phyloP scores from a whole-genome alignment of 2,329 filamentous ascomycete species.

The Dichotomopilus funicola region DNA sequence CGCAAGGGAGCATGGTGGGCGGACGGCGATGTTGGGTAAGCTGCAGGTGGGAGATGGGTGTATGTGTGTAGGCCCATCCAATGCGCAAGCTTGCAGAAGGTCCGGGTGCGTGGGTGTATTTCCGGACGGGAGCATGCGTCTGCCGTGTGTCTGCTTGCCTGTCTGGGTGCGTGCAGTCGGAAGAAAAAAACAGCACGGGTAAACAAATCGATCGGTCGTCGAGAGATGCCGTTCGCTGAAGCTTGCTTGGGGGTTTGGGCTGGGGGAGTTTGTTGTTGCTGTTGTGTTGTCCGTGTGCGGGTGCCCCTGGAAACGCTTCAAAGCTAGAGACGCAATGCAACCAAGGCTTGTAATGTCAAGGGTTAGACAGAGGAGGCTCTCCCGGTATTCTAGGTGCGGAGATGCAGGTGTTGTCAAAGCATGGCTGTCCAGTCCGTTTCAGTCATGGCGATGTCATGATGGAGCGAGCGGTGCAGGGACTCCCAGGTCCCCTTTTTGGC shows the following conservation, averaged over 20 bases:
- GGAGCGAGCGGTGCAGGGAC: neutral
- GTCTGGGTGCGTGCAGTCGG: no score
- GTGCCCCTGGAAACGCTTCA: neutral
- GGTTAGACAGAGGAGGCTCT: no score
- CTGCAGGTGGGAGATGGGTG: neutral
- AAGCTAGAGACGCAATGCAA: neutral
- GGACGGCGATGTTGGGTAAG: neutral
- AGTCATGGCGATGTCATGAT: constrained; percentile 12
- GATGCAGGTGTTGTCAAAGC: neutral
- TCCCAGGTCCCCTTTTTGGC: no score
- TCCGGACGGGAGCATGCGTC: no score
- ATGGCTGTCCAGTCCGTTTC: neutral
- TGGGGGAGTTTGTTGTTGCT: no score
- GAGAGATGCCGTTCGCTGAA: neutral
- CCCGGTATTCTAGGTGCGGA: no score
- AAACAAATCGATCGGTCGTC: neutral
- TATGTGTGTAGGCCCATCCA: neutral
- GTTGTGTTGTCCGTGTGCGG: no score
- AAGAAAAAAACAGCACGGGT: no score
- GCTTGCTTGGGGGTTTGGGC: no score
- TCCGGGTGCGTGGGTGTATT: no score
- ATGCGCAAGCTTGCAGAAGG: no score
- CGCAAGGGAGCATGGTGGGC: neutral
- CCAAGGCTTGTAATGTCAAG: neutral
- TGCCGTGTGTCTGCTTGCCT: no score